Evolutionary conservation across 2,329 filamentous ascomycete species (phyloP), one percentile per base, ranked within the genome.

Genomic region (Aspergillus chevalieri): DNA sequence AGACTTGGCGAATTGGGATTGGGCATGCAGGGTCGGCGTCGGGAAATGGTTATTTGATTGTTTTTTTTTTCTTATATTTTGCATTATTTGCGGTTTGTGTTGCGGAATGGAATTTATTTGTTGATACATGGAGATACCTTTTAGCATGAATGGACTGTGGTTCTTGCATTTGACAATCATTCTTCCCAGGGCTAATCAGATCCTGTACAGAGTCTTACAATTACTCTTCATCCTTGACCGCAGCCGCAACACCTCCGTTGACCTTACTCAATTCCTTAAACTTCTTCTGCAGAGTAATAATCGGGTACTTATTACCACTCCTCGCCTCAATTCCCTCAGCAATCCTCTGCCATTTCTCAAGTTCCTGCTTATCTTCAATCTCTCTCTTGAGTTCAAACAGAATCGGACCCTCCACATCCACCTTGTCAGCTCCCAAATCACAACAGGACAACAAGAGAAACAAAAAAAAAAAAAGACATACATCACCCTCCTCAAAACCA

Each of bases 11-110:
- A 51, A 48, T 47, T 51, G 28, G 53, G 55, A 7, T 52, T 57
- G 47, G 59, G 57, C 48, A 24, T 61, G 45, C 57, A 55, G 30
- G 56, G 56, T 47, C 55, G 58, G 43, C 52, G 62, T 48, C 57
- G 57, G 46, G 62, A 68, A 54, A 45, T 68, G 48, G 63, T 63
- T 52, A 63, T 66, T 55, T 48, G 61, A 47, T 67, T 45, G 43
- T 10, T 19, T 41, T 9, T 10, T 19, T 21, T 19, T 4, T 46
- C 26, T 50, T 42, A 44, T n/a, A 12, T 45, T 44, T 43, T 46
- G 36, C 46, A 47, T 47, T 49, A 43, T 49, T 41, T 52, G 10
- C 26, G 26, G 26, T 30, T 34, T 48, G 38, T 49, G 14, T 45
- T 50, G 15, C n/a, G 14, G 14, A 36, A 36, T 36, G 15, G 8